phyloP scores from a whole-genome alignment of 345 rosid species.

The Sapria himalayana region DNA sequence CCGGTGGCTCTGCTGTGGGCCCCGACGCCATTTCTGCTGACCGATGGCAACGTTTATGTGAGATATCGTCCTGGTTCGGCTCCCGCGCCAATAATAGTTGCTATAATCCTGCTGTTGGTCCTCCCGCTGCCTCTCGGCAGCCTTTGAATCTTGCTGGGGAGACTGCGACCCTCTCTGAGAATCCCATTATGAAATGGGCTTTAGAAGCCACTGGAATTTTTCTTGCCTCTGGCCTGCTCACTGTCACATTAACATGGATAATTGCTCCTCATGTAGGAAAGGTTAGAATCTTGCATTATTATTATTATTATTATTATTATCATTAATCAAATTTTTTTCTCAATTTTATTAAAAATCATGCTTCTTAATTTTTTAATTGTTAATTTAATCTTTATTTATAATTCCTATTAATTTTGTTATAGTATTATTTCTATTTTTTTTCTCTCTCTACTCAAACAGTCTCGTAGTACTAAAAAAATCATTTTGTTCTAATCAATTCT shows the following conservation, averaged over 20 bases:
- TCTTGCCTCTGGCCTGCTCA: constrained; percentile 78
- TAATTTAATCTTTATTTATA: too few species aligned
- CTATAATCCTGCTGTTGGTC: constrained; percentile 21
- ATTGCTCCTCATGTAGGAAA: constrained; percentile 96
- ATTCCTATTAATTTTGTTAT: too few species aligned
- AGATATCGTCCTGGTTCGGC: constrained; percentile 68
- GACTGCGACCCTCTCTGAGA: constrained; percentile 30
- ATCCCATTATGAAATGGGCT: constrained; percentile 80
- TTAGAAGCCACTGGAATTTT: constrained; percentile 90
- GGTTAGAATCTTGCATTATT: constrained; percentile 16
- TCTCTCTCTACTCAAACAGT: too few species aligned
- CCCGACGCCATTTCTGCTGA: constrained; percentile 68
- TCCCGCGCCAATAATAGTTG: constrained; percentile 21
- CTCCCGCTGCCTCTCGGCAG: constrained; percentile 50
- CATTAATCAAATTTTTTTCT: too few species aligned
- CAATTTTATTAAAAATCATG: too few species aligned
- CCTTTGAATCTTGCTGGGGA: constrained; percentile 28
- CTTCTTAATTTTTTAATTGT: too few species aligned
- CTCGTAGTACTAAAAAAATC: too few species aligned
- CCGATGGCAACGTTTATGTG: constrained; percentile 65
- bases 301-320: too few species aligned
- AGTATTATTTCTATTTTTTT: too few species aligned
- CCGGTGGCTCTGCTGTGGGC: constrained; percentile 31
- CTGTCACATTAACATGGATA: constrained; percentile 87
- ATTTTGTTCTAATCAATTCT: too few species aligned